Evolutionary conservation across 768 basidiomycete genomes (phyloP).

Genomic region (Tulasnella sp.): DNA sequence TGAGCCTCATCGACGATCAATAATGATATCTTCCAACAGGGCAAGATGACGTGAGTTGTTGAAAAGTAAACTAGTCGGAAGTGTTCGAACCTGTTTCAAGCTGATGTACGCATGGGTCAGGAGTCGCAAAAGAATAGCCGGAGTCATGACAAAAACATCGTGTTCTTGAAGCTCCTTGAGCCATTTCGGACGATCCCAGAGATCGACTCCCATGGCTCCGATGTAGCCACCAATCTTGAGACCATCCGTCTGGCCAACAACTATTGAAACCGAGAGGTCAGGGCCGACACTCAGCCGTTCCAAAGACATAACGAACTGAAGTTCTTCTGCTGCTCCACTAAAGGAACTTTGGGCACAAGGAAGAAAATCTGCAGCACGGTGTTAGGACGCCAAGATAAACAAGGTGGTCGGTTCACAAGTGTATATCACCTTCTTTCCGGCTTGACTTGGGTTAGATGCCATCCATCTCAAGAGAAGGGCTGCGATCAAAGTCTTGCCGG

Average conservation of each 20-base stretch:
- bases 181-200: conserved; percentile 25
- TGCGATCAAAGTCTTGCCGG: conserved; percentile 56
- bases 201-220: conserved; percentile 46
- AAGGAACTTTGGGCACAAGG: conserved; percentile 77
- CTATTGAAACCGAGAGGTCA: conserved; percentile 30
- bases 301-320: conserved; percentile 48
- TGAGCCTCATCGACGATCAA: conserved; percentile 55
- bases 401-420: not conserved
- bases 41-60: not conserved
- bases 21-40: conserved; percentile 48
- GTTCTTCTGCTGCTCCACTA: conserved; percentile 77
- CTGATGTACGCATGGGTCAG: conserved; percentile 79
- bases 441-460: conserved; percentile 43
- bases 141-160: conserved; percentile 86
- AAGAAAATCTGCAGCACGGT: conserved; percentile 51
- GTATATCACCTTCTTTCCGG: conserved; percentile 50
- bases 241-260: conserved; percentile 44
- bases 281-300: not conserved
- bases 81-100: conserved; percentile 51
- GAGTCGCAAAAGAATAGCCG: conserved; percentile 77
- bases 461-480: conserved; percentile 73
- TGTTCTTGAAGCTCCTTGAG: conserved; percentile 54
- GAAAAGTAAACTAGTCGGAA: not conserved
- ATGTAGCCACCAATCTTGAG: conserved; percentile 62
- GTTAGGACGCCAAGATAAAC: not conserved